These are phyloP conservation scores for Thraustochytrium sp. DNA, from an alignment of 352 stramenopile genomes.

Conservation along the genomic window DNA sequence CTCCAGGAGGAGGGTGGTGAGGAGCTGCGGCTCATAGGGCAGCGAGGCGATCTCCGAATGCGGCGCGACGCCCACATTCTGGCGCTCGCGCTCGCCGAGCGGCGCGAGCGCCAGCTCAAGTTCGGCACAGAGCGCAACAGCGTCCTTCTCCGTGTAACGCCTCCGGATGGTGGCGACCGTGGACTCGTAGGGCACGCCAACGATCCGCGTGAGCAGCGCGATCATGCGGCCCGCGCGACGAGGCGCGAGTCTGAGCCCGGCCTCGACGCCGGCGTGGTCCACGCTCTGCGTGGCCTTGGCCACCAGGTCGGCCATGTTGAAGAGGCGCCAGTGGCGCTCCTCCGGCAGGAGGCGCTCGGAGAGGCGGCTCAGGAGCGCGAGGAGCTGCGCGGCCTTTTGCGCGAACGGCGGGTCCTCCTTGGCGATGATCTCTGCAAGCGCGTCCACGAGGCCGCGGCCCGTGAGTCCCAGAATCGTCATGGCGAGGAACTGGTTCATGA, in stretches of 20 bases:
- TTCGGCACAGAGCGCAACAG: slow-evolving; percentile 1
- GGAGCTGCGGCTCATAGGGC: not conserved
- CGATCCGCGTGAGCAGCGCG: not conserved
- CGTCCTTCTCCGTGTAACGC: slow-evolving; percentile 19
- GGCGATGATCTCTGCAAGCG: slow-evolving; percentile 22
- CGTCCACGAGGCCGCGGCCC: slow-evolving; percentile 23
- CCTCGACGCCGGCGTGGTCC: not conserved
- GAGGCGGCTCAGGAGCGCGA: not conserved
- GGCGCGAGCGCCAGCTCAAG: not conserved
- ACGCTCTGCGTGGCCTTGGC: slow-evolving; percentile 23
- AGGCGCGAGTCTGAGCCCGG: not conserved
- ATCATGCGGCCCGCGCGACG: slow-evolving; percentile 10
- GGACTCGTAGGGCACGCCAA: slow-evolving; percentile 18
- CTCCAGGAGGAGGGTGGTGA: not conserved
- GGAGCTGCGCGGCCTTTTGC: not conserved
- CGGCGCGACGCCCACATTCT: slow-evolving; percentile 17
- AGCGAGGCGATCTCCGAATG: slow-evolving; percentile 14
- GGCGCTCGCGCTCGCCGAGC: slow-evolving; percentile 2
- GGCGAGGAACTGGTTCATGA: slow-evolving; percentile 42
- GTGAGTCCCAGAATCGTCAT: not conserved
- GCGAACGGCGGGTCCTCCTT: slow-evolving; percentile 19
- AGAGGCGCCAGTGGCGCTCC: not conserved
- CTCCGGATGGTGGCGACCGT: not conserved
- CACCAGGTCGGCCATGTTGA: slow-evolving; percentile 12
- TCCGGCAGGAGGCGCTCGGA: slow-evolving; percentile 27